phyloP scores from a whole-genome alignment of 2,329 filamentous ascomycete species.

The Aspergillus pseudoterreus region DNA sequence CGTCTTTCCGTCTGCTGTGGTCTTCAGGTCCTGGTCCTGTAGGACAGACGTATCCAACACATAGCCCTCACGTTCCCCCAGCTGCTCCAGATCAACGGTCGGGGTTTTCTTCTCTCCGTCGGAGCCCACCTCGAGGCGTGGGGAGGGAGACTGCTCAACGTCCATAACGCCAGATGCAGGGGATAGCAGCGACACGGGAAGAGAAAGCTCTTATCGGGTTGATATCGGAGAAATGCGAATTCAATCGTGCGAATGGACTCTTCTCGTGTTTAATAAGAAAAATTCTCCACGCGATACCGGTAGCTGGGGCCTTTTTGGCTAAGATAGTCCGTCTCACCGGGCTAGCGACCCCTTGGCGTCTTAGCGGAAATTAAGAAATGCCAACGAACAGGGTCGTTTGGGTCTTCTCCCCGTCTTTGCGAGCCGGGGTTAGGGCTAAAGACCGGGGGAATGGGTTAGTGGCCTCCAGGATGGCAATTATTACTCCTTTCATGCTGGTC shows the following conservation, averaged over 20 bases:
- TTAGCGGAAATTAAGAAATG: neutral
- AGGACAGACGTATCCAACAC: slow-evolving; percentile 3
- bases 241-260: neutral
- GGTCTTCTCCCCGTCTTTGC: neutral
- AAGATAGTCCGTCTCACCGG: neutral
- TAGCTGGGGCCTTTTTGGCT: neutral
- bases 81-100: slow-evolving; percentile 8
- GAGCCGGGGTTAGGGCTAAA: neutral
- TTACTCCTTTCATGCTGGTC: neutral
- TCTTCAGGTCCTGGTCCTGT: slow-evolving; percentile 22
- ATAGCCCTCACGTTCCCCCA: slow-evolving; percentile 10
- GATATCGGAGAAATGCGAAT: neutral
- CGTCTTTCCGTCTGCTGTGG: slow-evolving; percentile 29
- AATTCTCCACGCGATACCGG: neutral
- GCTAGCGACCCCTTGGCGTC: neutral
- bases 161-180: neutral
- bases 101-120: neutral
- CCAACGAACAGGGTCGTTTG: neutral
- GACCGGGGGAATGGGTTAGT: neutral
- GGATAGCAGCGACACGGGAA: neutral
- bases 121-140: neutral
- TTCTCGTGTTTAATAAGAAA: neutral
- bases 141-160: neutral
- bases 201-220: neutral
- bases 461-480: neutral